These are phyloP conservation scores for Pezicula radicicola DNA, from an alignment of 2,329 filamentous ascomycete genomes.

Conservation along the genomic window DNA sequence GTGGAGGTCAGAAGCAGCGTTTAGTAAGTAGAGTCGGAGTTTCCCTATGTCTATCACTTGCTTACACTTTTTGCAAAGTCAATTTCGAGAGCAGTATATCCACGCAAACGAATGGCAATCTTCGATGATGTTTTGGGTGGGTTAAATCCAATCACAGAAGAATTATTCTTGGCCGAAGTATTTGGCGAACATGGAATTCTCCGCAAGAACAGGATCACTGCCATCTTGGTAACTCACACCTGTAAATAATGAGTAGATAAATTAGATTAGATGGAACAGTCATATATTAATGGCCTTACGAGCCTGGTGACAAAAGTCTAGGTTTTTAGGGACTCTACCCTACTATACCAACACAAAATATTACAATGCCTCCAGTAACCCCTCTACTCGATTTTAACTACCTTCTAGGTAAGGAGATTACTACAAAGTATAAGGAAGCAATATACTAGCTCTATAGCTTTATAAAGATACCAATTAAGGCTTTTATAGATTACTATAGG, in stretches of 20 bases:
- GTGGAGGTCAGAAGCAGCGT: conserved; percentile 22
- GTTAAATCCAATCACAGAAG: conserved; percentile 22
- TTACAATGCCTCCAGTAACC: too few species aligned
- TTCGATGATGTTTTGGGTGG: conserved; percentile 27
- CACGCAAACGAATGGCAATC: conserved; percentile 19
- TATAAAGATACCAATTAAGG: too few species aligned
- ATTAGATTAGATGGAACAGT: conserved; percentile 7
- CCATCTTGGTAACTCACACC: conserved; percentile 34
- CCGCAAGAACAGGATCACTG: conserved; percentile 26
- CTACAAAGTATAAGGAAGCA: too few species aligned
- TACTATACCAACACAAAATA: too few species aligned
- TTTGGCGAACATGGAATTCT: conserved; percentile 16
- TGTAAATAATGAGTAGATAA: conserved; percentile 20
- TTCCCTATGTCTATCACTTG: too few species aligned
- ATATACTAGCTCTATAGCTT: too few species aligned
- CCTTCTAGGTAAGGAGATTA: too few species aligned
- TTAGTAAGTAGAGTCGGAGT: not conserved
- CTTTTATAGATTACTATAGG: too few species aligned
- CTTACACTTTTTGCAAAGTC: conserved; percentile 25
- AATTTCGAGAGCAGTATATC: conserved; percentile 53
- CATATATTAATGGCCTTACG: not conserved
- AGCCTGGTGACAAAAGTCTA: conserved; percentile 16
- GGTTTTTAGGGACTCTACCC: too few species aligned
- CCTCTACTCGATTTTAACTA: too few species aligned
- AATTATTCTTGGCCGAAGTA: conserved; percentile 16